Evolutionary conservation across 2,329 filamentous ascomycete species (phyloP).

Genomic region (Penicillium polonicum): DNA sequence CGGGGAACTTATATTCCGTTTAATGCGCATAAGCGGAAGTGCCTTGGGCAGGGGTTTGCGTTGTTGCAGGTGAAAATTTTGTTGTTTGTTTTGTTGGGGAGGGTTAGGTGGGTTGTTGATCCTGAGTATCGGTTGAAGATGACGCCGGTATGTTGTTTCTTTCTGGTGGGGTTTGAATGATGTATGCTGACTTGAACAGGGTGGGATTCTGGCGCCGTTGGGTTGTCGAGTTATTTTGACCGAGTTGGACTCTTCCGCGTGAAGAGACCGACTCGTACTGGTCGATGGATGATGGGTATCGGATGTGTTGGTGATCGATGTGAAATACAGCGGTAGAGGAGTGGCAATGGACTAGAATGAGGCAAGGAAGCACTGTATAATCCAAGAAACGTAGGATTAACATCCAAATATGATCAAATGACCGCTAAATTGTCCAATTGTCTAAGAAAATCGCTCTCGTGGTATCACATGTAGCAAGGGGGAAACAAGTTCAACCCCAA

Average conservation of each 20-base stretch:
- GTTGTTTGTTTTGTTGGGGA: slow-evolving; percentile 25
- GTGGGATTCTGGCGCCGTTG: slow-evolving; percentile 27
- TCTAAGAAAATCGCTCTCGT: slow-evolving; percentile 2
- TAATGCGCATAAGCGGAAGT: slow-evolving; percentile 31
- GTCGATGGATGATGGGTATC: neutral
- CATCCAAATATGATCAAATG: neutral
- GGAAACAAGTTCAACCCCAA: neutral
- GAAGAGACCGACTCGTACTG: neutral
- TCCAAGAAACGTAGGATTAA: neutral
- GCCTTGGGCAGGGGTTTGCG: slow-evolving; percentile 32
- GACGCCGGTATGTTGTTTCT: slow-evolving; percentile 23
- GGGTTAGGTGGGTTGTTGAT: slow-evolving; percentile 23
- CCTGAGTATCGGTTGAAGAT: slow-evolving; percentile 26
- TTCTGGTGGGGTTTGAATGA: neutral
- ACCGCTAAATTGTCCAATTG: neutral
- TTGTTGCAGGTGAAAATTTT: slow-evolving; percentile 29
- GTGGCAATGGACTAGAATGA: neutral
- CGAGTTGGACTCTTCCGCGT: neutral
- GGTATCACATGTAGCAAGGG: slow-evolving; percentile 5
- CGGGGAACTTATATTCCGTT: slow-evolving; percentile 33
- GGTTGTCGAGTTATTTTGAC: slow-evolving; percentile 19
- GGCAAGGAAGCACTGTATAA: neutral
- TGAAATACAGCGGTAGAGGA: neutral
- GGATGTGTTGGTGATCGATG: neutral
- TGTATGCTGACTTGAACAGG: slow-evolving; percentile 16